These are phyloP conservation scores for Penicillium nucicola DNA, from an alignment of 495 filamentous ascomycete species.

Conservation along the genomic window DNA sequence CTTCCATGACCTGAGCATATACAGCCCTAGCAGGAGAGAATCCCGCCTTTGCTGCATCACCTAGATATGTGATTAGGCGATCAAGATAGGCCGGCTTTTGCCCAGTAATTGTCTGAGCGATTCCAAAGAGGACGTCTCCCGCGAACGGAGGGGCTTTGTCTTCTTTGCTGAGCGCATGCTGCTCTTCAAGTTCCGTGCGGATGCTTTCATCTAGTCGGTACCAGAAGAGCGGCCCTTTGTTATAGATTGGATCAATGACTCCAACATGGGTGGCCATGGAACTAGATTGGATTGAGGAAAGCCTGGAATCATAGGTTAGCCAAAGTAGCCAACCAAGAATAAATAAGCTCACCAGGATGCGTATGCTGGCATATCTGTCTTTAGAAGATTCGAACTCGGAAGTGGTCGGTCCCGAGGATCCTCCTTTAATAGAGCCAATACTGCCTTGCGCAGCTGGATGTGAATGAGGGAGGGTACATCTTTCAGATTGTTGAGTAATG, in stretches of 20 bases:
- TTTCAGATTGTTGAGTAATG: conserved; percentile 3
- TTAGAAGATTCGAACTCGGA: conserved; percentile 10
- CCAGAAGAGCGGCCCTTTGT: conserved; percentile 23
- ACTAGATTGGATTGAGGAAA: conserved; percentile 5
- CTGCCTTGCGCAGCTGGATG: conserved; percentile 9
- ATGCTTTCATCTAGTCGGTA: conserved; percentile 15
- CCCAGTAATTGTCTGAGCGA: conserved; percentile 19
- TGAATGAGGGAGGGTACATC: conserved; percentile 7
- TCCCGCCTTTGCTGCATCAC: conserved; percentile 12
- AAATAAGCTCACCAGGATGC: conserved; percentile 13
- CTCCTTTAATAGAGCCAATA: conserved; percentile 8
- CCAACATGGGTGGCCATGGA: conserved; percentile 4
- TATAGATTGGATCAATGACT: conserved; percentile 19
- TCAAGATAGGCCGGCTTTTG: conserved; percentile 19
- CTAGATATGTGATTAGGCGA: conserved; percentile 12
- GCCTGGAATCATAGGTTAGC: background rate
- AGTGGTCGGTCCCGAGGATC: conserved; percentile 13
- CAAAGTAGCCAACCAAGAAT: background rate
- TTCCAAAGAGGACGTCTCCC: conserved; percentile 19
- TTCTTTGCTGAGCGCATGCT: conserved; percentile 11
- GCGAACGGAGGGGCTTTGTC: conserved; percentile 4
- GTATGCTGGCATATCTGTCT: conserved; percentile 10
- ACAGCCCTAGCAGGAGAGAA: conserved; percentile 14
- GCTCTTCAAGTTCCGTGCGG: conserved; percentile 14
- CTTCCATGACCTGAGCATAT: conserved; percentile 14